Evolutionary conservation across 805 yeast species (phyloP).

Genomic region (Ascoidea tarda): DNA sequence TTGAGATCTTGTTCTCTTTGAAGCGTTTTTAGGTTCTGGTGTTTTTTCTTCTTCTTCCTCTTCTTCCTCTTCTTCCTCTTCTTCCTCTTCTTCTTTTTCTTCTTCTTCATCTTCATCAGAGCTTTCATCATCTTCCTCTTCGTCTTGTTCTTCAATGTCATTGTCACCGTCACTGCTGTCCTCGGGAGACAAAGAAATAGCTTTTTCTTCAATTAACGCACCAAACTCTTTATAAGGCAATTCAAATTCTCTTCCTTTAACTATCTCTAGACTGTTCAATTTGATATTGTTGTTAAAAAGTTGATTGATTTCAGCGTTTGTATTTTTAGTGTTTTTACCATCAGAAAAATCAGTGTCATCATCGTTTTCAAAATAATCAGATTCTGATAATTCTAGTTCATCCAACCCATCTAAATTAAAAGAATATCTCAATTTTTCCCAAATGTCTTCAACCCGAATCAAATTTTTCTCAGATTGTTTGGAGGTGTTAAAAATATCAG

Average conservation of each 20-base stretch:
- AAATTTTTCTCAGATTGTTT: not conserved
- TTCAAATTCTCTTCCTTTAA: not conserved
- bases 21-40: too few relatives aligned
- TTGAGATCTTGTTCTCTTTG: too few relatives aligned
- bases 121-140: not conserved
- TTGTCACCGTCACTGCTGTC: not conserved
- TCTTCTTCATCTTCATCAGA: not conserved
- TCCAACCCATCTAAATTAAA: slow-evolving; percentile 50
- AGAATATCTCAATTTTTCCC: slow-evolving; percentile 37
- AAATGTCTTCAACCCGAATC: slow-evolving; percentile 34
- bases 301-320: slow-evolving; percentile 1
- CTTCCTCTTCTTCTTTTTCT: not conserved
- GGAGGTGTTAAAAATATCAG: not conserved
- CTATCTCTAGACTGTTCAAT: not conserved
- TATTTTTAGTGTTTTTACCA: slow-evolving; percentile 4
- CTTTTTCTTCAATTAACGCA: not conserved
- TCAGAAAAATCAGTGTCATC: slow-evolving; percentile 16
- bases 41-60: slow-evolving; percentile 6
- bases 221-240: not conserved
- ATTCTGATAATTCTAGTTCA: slow-evolving; percentile 27
- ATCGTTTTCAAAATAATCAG: slow-evolving; percentile 10
- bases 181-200: not conserved
- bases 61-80: slow-evolving; percentile 8
- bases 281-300: too few relatives aligned
- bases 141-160: not conserved